Evolutionary conservation across 2,329 filamentous ascomycete genomes (phyloP).

Genomic region (Chrysoporthe deuterocubensis): DNA sequence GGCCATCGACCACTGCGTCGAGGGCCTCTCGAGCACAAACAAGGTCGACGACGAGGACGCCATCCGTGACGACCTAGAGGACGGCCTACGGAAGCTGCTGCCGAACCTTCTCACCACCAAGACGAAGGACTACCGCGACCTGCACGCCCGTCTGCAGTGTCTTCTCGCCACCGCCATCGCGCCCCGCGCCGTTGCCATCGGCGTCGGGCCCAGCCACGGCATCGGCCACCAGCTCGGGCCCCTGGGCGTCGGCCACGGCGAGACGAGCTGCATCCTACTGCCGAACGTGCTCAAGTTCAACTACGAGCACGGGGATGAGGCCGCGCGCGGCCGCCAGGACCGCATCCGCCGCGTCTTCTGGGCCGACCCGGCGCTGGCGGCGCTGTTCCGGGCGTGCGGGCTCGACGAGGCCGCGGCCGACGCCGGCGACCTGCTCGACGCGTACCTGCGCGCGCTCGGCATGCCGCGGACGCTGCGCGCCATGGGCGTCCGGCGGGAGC

Average conservation of each 20-base stretch:
- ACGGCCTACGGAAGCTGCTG: slow-evolving; percentile 1
- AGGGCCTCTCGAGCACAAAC: slow-evolving; percentile 33
- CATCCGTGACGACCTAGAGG: neutral
- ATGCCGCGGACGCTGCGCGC: slow-evolving; percentile 58
- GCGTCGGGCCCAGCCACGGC: slow-evolving; percentile 50
- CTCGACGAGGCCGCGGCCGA: slow-evolving; percentile 39
- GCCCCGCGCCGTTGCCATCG: neutral
- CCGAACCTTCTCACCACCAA: slow-evolving; percentile 7
- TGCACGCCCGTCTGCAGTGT: slow-evolving; percentile 8
- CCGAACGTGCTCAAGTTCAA: slow-evolving; percentile 63
- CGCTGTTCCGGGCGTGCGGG: slow-evolving; percentile 30
- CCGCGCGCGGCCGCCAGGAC: slow-evolving; percentile 43
- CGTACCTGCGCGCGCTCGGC: slow-evolving; percentile 53
- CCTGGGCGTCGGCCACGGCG: slow-evolving; percentile 61
- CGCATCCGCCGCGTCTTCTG: slow-evolving; percentile 46
- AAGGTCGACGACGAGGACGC: slow-evolving; percentile 1
- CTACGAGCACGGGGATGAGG: slow-evolving; percentile 42
- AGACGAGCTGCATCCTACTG: slow-evolving; percentile 60
- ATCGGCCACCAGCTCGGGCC: slow-evolving; percentile 59
- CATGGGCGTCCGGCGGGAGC: slow-evolving; percentile 53
- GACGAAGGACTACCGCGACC: neutral
- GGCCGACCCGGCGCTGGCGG: slow-evolving; percentile 39
- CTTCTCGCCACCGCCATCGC: neutral
- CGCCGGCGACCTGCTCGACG: slow-evolving; percentile 56
- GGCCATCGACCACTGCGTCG: slow-evolving; percentile 58